A percentile compares a stretch with the other conserved stretches of the same genome.
phyloP scores from a whole-genome alignment of 768 basidiomycete genomes.

The Suillus occidentalis region DNA sequence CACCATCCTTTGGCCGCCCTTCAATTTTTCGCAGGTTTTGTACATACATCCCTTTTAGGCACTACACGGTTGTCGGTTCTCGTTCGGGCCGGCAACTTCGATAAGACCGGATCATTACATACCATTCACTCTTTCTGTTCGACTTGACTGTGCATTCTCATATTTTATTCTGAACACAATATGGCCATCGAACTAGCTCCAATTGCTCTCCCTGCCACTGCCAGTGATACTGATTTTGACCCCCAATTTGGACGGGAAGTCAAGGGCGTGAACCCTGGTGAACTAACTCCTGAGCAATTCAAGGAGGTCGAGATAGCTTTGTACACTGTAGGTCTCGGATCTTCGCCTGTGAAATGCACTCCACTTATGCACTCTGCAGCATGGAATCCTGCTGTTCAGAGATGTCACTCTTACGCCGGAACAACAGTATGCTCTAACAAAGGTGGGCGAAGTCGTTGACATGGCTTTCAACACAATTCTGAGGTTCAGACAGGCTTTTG shows the following conservation, averaged over 20 bases:
- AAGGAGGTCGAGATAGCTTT: conserved; percentile 67
- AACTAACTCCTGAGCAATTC: conserved; percentile 59
- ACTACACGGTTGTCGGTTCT: not conserved
- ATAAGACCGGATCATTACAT: not conserved
- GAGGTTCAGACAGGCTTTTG: conserved; percentile 63
- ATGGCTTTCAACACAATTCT: conserved; percentile 11
- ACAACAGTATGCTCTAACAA: conserved; percentile 82
- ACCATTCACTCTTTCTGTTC: not conserved
- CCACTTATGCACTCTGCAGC: conserved; percentile 38
- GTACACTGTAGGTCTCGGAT: conserved; percentile 58
- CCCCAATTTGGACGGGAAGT: conserved; percentile 76
- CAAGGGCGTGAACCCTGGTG: conserved; percentile 67
- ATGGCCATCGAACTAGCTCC: conserved; percentile 72
- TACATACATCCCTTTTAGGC: not conserved
- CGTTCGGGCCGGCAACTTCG: not conserved
- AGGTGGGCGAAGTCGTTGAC: conserved; percentile 45
- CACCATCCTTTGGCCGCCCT: not conserved
- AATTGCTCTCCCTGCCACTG: conserved; percentile 70
- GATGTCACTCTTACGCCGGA: conserved; percentile 69
- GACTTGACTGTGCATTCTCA: not conserved
- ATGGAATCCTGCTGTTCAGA: conserved; percentile 75
- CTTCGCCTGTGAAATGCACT: not conserved
- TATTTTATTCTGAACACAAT: conserved; percentile 9
- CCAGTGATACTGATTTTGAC: conserved; percentile 61
- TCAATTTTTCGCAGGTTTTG: not conserved